Conservation (phyloP, 164 flowering plant genomes). For the Aristolochia contorta region DNA sequence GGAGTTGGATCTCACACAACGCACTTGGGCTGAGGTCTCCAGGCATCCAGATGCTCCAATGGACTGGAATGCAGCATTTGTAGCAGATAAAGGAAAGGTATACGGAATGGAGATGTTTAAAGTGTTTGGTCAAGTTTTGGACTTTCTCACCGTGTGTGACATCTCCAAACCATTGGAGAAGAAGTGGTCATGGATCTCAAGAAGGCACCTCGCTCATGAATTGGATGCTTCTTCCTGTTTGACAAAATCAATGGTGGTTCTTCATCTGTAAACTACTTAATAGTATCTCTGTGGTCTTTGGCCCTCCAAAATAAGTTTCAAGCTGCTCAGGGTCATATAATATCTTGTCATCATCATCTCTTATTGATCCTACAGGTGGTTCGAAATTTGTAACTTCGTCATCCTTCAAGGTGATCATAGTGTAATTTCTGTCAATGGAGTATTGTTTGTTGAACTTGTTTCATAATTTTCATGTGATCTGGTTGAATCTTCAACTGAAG, state of each 20-base stretch:
- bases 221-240: slow-evolving; percentile 78
- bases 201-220: slow-evolving; percentile 64
- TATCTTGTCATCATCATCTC: not conserved
- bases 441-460: not conserved
- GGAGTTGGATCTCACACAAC: slow-evolving; percentile 69
- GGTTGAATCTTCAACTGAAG: slow-evolving; percentile 1
- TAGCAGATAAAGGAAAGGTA: slow-evolving; percentile 51
- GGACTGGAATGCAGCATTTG: slow-evolving; percentile 97
- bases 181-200: slow-evolving; percentile 69
- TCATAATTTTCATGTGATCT: not conserved
- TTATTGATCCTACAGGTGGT: not conserved
- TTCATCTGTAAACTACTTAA: slow-evolving; percentile 38
- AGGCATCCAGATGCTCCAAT: slow-evolving; percentile 96
- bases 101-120: slow-evolving; percentile 96
- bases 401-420: too few relatives aligned
- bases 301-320: not conserved
- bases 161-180: slow-evolving; percentile 29
- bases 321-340: not conserved
- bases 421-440: too few relatives aligned
- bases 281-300: not conserved
- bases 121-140: slow-evolving; percentile 89
- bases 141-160: slow-evolving; percentile 66
- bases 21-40: slow-evolving; percentile 69
- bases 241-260: slow-evolving; percentile 70
- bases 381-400: not conserved